Conservation (phyloP, 371 early-diverging fungal genomes). For the Apophysomyces sp. region DNA sequence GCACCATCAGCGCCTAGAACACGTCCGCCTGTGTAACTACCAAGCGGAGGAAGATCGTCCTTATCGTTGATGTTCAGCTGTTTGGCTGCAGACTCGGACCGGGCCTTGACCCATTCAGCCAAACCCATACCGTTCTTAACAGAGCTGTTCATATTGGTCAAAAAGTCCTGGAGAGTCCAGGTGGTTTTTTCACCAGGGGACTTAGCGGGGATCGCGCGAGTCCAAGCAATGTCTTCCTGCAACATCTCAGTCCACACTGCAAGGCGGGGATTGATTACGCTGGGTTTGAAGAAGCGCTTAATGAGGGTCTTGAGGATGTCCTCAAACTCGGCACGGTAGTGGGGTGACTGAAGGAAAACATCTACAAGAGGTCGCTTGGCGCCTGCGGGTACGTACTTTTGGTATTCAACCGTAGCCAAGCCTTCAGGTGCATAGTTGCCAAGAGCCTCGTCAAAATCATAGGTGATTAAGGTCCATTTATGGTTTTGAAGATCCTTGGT, state of each 20-base stretch:
- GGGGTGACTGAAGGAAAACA: slow-evolving; percentile 35
- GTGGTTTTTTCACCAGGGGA: slow-evolving; percentile 32
- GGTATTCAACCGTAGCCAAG: slow-evolving; percentile 35
- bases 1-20: slow-evolving; percentile 3
- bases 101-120: slow-evolving; percentile 24
- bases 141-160: slow-evolving; percentile 31
- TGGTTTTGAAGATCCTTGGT: slow-evolving; percentile 35
- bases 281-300: slow-evolving; percentile 50
- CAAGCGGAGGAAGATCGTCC: slow-evolving; percentile 33
- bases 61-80: slow-evolving; percentile 32
- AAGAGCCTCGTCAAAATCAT: slow-evolving; percentile 58
- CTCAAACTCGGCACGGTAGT: slow-evolving; percentile 41
- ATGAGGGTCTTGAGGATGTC: slow-evolving; percentile 39
- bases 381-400: slow-evolving; percentile 27
- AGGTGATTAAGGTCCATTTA: slow-evolving; percentile 49
- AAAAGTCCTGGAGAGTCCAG: slow-evolving; percentile 47
- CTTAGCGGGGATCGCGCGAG: slow-evolving; percentile 23
- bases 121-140: slow-evolving; percentile 27
- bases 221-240: slow-evolving; percentile 48
- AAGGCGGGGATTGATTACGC: slow-evolving; percentile 42
- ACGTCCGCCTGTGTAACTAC: slow-evolving; percentile 16
- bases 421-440: slow-evolving; percentile 38
- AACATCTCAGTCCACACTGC: slow-evolving; percentile 47
- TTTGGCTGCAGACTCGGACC: slow-evolving; percentile 23
- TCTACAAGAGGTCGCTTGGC: slow-evolving; percentile 37